Evolutionary conservation across 768 basidiomycete genomes (phyloP).

Genomic region (Suillus alpinus): DNA sequence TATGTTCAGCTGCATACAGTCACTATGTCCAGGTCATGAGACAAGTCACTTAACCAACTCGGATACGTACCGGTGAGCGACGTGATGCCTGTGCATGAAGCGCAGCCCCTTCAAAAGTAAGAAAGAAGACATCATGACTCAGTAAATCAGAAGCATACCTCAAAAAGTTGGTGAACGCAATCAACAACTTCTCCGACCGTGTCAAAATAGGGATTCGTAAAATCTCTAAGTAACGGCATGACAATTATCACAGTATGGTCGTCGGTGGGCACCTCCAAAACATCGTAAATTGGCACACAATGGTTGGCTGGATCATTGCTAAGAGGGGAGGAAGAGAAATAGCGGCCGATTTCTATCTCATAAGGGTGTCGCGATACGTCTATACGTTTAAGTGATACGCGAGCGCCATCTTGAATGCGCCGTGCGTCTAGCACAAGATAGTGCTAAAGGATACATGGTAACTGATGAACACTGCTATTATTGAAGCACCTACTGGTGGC

Average conservation of each 20-base stretch:
- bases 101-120: conserved; percentile 28
- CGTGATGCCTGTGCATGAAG: conserved; percentile 36
- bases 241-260: conserved; percentile 15
- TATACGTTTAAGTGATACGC: conserved; percentile 27
- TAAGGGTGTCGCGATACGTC: conserved; percentile 7
- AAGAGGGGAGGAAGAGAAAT: conserved; percentile 8
- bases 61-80: conserved; percentile 36
- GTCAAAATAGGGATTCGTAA: conserved; percentile 16
- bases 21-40: conserved; percentile 24
- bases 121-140: no score
- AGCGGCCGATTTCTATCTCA: conserved; percentile 16
- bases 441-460: background rate
- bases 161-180: conserved; percentile 21
- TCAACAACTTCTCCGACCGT: conserved; percentile 22
- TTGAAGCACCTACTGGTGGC: background rate
- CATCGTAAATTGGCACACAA: conserved; percentile 21
- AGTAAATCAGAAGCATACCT: no score
- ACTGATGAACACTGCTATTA: background rate
- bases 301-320: conserved; percentile 14
- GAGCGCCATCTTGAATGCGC: conserved; percentile 18
- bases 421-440: conserved; percentile 23
- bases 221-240: conserved; percentile 20
- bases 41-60: background rate
- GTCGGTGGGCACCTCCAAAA: conserved; percentile 4
- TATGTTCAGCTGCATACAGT: conserved; percentile 31